Evolutionary conservation across 2,329 filamentous ascomycete genomes (phyloP).

Genomic region (Beauveria caledonica): DNA sequence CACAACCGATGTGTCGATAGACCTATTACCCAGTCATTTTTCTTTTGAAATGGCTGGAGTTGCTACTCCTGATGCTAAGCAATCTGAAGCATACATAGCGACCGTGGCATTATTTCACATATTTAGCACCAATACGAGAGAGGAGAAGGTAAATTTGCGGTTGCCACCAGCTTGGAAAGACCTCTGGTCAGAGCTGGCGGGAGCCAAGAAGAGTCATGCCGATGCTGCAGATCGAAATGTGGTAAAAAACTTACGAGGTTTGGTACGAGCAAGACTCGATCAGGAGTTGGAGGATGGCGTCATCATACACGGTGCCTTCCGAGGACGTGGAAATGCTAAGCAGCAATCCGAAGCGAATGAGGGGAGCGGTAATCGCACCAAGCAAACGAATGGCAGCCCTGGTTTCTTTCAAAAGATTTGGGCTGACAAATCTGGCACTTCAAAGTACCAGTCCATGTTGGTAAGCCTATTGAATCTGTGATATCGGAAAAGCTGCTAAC

Average conservation of each 20-base stretch:
- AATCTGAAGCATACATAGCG: conserved; percentile 82
- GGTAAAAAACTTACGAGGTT: conserved; percentile 59
- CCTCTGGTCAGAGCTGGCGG: conserved; percentile 72
- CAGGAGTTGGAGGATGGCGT: conserved; percentile 66
- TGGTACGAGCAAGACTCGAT: conserved; percentile 61
- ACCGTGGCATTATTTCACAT: conserved; percentile 75
- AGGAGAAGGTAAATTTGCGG: conserved; percentile 75
- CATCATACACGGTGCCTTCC: conserved; percentile 68
- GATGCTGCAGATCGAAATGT: conserved; percentile 63
- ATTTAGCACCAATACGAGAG: conserved; percentile 68
- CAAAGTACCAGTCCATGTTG: conserved; percentile 72
- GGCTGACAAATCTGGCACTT: conserved; percentile 47
- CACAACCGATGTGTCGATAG: conserved; percentile 35
- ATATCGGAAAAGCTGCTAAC: conserved; percentile 6
- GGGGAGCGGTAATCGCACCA: conserved; percentile 33
- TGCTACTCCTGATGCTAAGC: conserved; percentile 64
- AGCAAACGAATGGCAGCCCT: conserved; percentile 29
- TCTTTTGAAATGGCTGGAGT: conserved; percentile 66
- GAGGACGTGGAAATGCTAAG: conserved; percentile 45
- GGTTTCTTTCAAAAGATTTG: conserved; percentile 51
- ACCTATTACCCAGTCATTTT: conserved; percentile 42
- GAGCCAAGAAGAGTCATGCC: conserved; percentile 58
- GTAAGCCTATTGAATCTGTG: conserved; percentile 27
- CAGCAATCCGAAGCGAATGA: conserved; percentile 40
- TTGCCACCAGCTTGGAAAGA: conserved; percentile 77